phyloP scores from a whole-genome alignment of 768 basidiomycete species.

The Hericium erinaceus region DNA sequence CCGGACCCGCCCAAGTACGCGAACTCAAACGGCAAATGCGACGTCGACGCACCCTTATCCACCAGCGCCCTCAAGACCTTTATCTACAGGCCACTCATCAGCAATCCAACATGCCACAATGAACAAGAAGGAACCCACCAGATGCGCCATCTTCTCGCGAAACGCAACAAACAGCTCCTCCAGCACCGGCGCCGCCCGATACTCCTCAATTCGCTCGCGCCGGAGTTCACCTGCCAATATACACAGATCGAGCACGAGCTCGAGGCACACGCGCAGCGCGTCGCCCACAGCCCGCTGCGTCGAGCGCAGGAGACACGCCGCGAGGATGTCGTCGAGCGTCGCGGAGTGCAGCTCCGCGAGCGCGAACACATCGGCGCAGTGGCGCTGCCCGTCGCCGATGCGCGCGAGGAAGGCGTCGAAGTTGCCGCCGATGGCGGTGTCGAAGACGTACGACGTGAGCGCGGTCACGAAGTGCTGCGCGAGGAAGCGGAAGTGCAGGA shows the following conservation, averaged over 20 bases:
- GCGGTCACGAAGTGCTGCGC: constrained; percentile 60
- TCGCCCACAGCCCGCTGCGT: constrained; percentile 59
- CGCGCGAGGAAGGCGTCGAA: constrained; percentile 55
- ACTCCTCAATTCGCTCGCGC: constrained; percentile 47
- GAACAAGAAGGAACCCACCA: constrained; percentile 36
- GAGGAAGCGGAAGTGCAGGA: constrained; percentile 66
- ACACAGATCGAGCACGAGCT: constrained; percentile 58
- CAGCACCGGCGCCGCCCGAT: constrained; percentile 49
- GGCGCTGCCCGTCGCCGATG: not conserved
- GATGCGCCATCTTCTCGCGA: constrained; percentile 39
- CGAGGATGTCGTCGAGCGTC: constrained; percentile 66
- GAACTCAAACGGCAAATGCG: constrained; percentile 13
- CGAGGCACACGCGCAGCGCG: constrained; percentile 50
- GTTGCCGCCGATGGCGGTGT: constrained; percentile 72
- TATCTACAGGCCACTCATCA: constrained; percentile 29
- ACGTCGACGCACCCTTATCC: constrained; percentile 33
- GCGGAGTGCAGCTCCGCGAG: constrained; percentile 58
- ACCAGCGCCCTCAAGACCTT: constrained; percentile 45
- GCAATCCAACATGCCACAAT: not conserved
- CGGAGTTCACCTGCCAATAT: constrained; percentile 54
- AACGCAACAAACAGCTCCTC: constrained; percentile 48
- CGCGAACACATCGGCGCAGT: constrained; percentile 66
- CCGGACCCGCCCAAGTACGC: constrained; percentile 7
- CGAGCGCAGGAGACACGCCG: constrained; percentile 63
- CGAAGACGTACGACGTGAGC: constrained; percentile 67